Conservation (phyloP, 1,284 basidiomycete species). For the Leccinum pachyderme region DNA sequence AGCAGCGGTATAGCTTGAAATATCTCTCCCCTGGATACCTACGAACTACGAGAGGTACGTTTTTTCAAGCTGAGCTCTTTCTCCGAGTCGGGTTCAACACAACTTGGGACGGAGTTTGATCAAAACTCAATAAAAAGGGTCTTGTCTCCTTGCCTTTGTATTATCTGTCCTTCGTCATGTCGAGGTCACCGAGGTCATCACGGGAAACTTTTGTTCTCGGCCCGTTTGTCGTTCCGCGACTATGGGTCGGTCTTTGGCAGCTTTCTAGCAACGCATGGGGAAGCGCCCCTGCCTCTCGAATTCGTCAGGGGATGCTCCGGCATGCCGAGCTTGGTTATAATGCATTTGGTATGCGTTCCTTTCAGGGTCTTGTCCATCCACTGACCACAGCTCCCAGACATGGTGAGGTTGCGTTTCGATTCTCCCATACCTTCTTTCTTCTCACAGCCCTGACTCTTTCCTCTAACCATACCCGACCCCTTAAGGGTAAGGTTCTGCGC, state of each 20-base stretch:
- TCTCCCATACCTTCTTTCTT: conserved; percentile 11
- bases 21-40: conserved; percentile 3
- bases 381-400: conserved; percentile 39
- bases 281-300: conserved; percentile 60
- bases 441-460: conserved; percentile 15
- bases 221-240: conserved; percentile 56
- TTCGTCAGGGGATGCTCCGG: conserved; percentile 64
- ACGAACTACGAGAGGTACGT: background rate
- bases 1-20: background rate
- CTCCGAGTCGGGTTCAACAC: conserved; percentile 4
- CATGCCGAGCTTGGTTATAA: conserved; percentile 66
- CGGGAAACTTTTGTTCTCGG: conserved; percentile 62
- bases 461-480: background rate
- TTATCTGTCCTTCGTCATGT: conserved; percentile 19
- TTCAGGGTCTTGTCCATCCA: background rate
- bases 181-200: conserved; percentile 8
- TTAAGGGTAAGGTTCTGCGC: conserved; percentile 19
- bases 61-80: conserved; percentile 11
- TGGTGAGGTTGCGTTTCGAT: conserved; percentile 41
- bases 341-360: conserved; percentile 59
- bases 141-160: conserved; percentile 6
- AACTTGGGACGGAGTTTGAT: conserved; percentile 35
- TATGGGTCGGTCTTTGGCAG: conserved; percentile 82
- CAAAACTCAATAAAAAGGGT: conserved; percentile 23
- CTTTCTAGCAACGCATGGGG: conserved; percentile 82